Evolutionary conservation across 208 protist genomes (phyloP), one percentile per base, ranked within the genome.

Genomic region (Trypanosoma congolense): DNA sequence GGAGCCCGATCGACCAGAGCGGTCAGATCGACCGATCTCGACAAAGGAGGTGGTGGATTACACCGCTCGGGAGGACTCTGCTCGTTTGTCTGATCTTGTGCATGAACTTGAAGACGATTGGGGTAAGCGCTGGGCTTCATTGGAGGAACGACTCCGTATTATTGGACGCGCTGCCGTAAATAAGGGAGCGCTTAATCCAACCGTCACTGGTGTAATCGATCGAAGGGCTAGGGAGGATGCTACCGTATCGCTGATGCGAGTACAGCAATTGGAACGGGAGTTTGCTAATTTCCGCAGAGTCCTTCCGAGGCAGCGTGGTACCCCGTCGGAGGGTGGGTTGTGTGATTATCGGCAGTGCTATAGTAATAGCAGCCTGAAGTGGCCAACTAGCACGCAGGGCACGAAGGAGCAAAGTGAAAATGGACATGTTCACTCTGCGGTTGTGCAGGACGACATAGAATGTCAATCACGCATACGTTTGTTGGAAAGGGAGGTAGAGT

Each of bases 171-270:
- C 83, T 16, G 65, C 77, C 9, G 73, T 90, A 68, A 79, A 81
- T 58, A 74, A 73, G 38, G 58, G 56, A 16, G 44, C 51, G 18
- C 5, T 60, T 9, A 28, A 47, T 19, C 2, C 35, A 2, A 35
- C 43, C 29, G 43, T 48, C 40, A 49, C 47, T 36, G 42, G 54
- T 30, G 64, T 77, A 21, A 76, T 88, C 48, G 87, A 93, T 53
- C 74, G 87, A 56, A 93, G 90, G 64, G 83, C 83, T 0, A 82
- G 87, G 42, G 83, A 93, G 65, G 87, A 93, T 63, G 80, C 80
- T 26, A 79, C 87, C 33, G 45, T 85, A 42, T 91, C 83, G 12
- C 71, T 91, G 9, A 91, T 91, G 87, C 74, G 87, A 9, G 67
- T 90, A 25, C 82, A 90, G 73, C 71, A 87, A 52, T 33, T 93